Evolutionary conservation across 345 rosid genomes (phyloP).

Genomic region (Alliaria petiolata): DNA sequence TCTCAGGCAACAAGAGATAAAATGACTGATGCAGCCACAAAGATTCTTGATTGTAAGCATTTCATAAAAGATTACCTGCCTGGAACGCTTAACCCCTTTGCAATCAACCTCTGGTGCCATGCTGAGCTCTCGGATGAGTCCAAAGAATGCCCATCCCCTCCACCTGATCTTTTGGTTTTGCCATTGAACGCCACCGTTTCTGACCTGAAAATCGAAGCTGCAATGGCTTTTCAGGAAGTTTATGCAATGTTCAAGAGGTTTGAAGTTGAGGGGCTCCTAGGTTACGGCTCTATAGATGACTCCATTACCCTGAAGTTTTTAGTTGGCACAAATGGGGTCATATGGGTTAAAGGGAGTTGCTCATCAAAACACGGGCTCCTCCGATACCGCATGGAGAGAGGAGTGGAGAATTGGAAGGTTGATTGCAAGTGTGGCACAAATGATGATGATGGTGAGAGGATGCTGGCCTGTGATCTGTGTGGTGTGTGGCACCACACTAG

Average conservation of each 20-base stretch:
- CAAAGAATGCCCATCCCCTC: slow-evolving; percentile 47
- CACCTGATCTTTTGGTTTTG: slow-evolving; percentile 50
- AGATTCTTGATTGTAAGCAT: slow-evolving; percentile 72
- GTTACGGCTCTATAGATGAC: slow-evolving; percentile 47
- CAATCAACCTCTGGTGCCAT: slow-evolving; percentile 44
- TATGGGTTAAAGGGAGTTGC: slow-evolving; percentile 46
- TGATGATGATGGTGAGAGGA: slow-evolving; percentile 77
- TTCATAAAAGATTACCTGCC: slow-evolving; percentile 53
- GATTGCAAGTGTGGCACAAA: slow-evolving; percentile 66
- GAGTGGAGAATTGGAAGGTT: slow-evolving; percentile 58
- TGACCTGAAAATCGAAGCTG: slow-evolving; percentile 53
- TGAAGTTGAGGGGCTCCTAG: slow-evolving; percentile 46
- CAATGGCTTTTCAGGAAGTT: slow-evolving; percentile 56
- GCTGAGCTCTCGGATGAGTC: slow-evolving; percentile 48
- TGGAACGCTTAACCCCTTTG: slow-evolving; percentile 17
- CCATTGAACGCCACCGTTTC: slow-evolving; percentile 53
- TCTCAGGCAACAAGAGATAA: slow-evolving; percentile 35
- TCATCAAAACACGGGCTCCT: slow-evolving; percentile 45
- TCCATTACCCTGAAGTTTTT: slow-evolving; percentile 45
- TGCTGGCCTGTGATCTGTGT: slow-evolving; percentile 68
- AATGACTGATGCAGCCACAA: slow-evolving; percentile 45
- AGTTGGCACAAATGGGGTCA: slow-evolving; percentile 42
- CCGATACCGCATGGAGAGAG: slow-evolving; percentile 62
- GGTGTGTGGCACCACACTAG: slow-evolving; percentile 76
- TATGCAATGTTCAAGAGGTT: slow-evolving; percentile 64